Conservation (phyloP, 352 stramenopile genomes). For the Elongisporangium undulatum region DNA sequence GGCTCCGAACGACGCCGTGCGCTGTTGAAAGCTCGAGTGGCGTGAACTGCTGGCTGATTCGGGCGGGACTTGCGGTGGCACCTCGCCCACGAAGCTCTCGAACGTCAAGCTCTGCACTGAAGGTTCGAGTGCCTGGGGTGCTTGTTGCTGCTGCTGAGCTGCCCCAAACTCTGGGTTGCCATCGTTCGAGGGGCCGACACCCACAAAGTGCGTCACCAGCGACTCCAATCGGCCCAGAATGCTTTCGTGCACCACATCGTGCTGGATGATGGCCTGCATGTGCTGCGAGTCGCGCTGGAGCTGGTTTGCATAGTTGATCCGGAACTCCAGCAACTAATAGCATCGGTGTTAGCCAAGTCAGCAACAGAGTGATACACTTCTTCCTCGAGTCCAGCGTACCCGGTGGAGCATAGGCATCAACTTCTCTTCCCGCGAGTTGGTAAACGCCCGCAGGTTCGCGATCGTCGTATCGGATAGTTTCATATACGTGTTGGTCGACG, state of each 20-base stretch:
- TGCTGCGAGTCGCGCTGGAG: conserved; percentile 46
- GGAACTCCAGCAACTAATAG: conserved; percentile 53
- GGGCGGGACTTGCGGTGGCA: conserved; percentile 6
- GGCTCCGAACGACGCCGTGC: neutral
- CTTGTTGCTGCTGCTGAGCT: conserved; percentile 8
- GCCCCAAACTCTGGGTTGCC: conserved; percentile 10
- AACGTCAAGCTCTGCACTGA: conserved; percentile 54
- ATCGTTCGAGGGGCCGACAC: conserved; percentile 7
- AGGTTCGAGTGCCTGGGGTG: neutral
- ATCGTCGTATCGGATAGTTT: conserved; percentile 63
- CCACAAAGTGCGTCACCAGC: conserved; percentile 20
- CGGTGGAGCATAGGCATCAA: conserved; percentile 61
- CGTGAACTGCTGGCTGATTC: neutral
- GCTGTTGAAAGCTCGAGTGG: neutral
- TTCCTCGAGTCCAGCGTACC: conserved; percentile 14
- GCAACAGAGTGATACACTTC: neutral
- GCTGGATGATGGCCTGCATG: conserved; percentile 45
- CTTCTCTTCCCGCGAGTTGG: conserved; percentile 47
- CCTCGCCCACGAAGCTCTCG: conserved; percentile 58
- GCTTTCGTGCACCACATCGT: conserved; percentile 29
- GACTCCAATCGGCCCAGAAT: conserved; percentile 41
- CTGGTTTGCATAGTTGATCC: conserved; percentile 48
- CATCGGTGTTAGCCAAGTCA: neutral
- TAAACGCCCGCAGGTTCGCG: conserved; percentile 53
- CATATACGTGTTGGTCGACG: conserved; percentile 59